These are phyloP conservation scores for Limnanthes douglasii DNA, from an alignment of 345 rosid genomes.

Conservation along the genomic window DNA sequence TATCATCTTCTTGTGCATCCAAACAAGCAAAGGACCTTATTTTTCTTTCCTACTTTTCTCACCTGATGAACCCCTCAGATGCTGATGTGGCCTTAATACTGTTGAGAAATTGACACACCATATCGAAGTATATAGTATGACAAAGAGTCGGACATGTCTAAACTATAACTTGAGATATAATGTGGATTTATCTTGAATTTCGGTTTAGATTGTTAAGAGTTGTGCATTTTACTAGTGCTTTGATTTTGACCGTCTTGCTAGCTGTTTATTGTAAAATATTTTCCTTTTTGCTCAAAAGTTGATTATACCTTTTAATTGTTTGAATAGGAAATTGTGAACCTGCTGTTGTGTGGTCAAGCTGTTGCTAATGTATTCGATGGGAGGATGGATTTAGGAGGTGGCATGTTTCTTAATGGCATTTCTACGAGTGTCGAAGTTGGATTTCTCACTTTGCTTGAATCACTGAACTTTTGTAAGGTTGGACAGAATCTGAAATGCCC, in stretches of 20 bases:
- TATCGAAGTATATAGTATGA: too few relatives aligned
- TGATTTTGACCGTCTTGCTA: not conserved
- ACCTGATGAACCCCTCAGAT: too few relatives aligned
- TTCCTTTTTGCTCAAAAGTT: not conserved
- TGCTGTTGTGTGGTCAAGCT: constrained; percentile 91
- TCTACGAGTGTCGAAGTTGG: constrained; percentile 81
- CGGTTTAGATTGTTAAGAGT: too few relatives aligned
- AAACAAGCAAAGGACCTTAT: too few relatives aligned
- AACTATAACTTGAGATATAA: too few relatives aligned
- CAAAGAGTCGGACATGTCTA: too few relatives aligned
- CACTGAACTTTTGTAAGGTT: constrained; percentile 90
- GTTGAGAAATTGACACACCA: too few relatives aligned
- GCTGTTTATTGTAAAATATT: constrained; percentile 3
- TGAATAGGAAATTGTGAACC: constrained; percentile 86
- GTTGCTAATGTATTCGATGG: constrained; percentile 95
- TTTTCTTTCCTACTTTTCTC: too few relatives aligned
- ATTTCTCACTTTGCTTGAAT: constrained; percentile 88
- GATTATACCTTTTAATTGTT: constrained; percentile 8
- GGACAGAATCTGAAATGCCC: constrained; percentile 91
- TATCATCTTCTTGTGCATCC: too few relatives aligned
- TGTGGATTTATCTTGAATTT: too few relatives aligned
- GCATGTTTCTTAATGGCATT: constrained; percentile 87
- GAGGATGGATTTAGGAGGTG: constrained; percentile 94
- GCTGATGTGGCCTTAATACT: too few relatives aligned
- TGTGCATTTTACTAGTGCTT: too few relatives aligned